Evolutionary conservation across 2,329 filamentous ascomycete species (phyloP), one percentile per base, ranked within the genome.

Genomic region (Sporothrix globosa): DNA sequence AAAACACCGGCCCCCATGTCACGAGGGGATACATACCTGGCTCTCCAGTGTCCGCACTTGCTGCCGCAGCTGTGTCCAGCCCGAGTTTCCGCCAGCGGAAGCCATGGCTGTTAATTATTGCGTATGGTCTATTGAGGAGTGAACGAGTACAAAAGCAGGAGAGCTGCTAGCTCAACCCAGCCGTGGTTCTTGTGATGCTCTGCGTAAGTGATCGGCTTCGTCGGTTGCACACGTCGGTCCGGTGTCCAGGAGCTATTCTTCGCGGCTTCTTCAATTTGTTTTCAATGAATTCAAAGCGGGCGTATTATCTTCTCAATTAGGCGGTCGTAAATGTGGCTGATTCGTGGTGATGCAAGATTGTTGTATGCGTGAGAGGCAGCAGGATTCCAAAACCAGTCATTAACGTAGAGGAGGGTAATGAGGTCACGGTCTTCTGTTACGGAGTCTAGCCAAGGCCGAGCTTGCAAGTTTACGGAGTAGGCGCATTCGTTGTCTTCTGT

Each of bases 21-120:
- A 52, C 9, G 11, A 13, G 13, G 11, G 46, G 24, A 14, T 69
- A 73, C 79, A 74, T 84, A 97, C 95, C 87, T 98, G 95, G 72
- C 91, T 92, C 81, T 99, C 96, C 73, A 97, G 85, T 58, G 90
- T 88, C 76, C 96, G 87, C 73, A 93, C 92, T 82, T 98, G 95
- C 80, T 97, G 93, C 76, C 96, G 92, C 75, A 98, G 86, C 83
- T 97, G 93, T 77, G 93, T 90, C 96, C 96, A 99, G 82, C 93
- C 90, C 73, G 87, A 85, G 73, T 74, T 74, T 65, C 74, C 73
- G 56, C 70, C 58, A 39, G 68, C 72, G 50, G 52, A n/a, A 21
- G 73, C 73, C 74, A 75, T 75, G 24, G 56, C 46, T 63, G n/a
- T 41, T 10, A 19, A 17, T 27, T 7, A 11, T 44, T 5, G 13